A percentile compares a stretch with the other conserved stretches of the same genome.
These are phyloP conservation scores for Salix purpurea DNA, from an alignment of 345 rosid genomes.

Conservation along the genomic window DNA sequence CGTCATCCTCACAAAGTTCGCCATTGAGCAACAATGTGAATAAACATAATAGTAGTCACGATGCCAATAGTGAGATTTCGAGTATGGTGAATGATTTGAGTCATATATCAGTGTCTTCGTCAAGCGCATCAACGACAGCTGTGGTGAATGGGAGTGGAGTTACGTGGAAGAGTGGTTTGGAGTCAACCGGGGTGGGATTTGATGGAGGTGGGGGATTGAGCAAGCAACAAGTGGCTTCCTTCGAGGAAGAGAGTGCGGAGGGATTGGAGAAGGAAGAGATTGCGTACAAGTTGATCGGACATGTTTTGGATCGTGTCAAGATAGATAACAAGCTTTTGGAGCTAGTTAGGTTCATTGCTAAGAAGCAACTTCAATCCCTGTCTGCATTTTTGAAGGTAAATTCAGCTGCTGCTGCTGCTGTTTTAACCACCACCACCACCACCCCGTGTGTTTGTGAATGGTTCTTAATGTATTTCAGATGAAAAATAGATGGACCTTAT, in stretches of 20 bases:
- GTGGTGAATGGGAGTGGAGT: conserved; percentile 56
- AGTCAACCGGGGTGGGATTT: conserved; percentile 33
- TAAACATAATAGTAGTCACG: conserved; percentile 16
- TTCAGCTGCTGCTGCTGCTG: too few species aligned
- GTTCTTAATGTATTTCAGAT: background rate
- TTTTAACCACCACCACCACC: too few species aligned
- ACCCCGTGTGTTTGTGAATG: background rate
- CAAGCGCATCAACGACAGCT: conserved; percentile 16
- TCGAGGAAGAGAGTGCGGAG: conserved; percentile 83
- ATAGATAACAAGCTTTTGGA: conserved; percentile 71
- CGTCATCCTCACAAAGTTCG: conserved; percentile 70
- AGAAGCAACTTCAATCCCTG: conserved; percentile 86
- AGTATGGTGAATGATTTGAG: conserved; percentile 57
- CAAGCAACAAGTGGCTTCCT: conserved; percentile 60
- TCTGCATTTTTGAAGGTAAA: conserved; percentile 90
- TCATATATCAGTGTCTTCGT: conserved; percentile 33
- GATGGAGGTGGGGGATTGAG: conserved; percentile 44
- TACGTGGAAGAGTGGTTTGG: conserved; percentile 55
- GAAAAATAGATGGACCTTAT: background rate
- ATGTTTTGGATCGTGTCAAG: conserved; percentile 57
- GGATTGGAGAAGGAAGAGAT: conserved; percentile 90
- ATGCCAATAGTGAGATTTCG: conserved; percentile 33
- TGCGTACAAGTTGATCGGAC: conserved; percentile 76
- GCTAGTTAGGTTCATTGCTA: conserved; percentile 65
- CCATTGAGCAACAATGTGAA: conserved; percentile 44